Base-by-base conservation (phyloP, 495 filamentous ascomycete genomes). In the Penicillium arizonense region DNA sequence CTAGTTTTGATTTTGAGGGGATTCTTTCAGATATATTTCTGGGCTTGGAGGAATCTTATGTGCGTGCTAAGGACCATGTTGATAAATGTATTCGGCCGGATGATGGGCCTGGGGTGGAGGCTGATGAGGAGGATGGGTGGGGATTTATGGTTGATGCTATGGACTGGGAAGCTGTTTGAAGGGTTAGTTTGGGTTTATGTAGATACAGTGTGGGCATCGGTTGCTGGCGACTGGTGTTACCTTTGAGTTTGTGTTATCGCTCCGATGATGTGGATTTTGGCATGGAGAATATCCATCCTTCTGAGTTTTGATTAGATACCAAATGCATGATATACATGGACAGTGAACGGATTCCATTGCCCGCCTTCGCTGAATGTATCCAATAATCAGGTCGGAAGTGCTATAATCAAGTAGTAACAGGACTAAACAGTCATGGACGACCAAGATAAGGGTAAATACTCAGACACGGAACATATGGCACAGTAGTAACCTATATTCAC, bases 91-190 rank as follows among this genome's bases (percentile, higher is more conserved):
- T 50, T 3, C 48, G 48, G 4, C 48, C 30, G 30, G 53, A 39
- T 5, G 39, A 50, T 7, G 1, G 30, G 38, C 43, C 52, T 37
- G 63, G 47, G 18, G 57, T 61, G 5, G 54, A 49, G 39, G 35
- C 14, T 13, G 39, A 48, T 11, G 36, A 71, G 18, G 73, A 73
- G 28, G 63, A 64, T 30, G 69, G 79, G 33, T 84, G 79, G 77
- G 82, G 75, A 35, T 84, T 82, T 44, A 83, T 86, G 70, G 77
- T 81, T 16, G 82, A 86, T 57, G 83, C 82, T 0, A 86, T 86
- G 83, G 83, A 86, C 55, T 82, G 81, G 82, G 78, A 84, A 54
- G 76, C 75, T 16, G 78, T 84, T 28, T 67, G 52, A 57, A 26
- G 24, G 5, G 7, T 38, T 39, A 8, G 4, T 16, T 18, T 39